Base-by-base conservation (phyloP, 2,329 filamentous ascomycete genomes). In the Hypoxylon sp. region DNA sequence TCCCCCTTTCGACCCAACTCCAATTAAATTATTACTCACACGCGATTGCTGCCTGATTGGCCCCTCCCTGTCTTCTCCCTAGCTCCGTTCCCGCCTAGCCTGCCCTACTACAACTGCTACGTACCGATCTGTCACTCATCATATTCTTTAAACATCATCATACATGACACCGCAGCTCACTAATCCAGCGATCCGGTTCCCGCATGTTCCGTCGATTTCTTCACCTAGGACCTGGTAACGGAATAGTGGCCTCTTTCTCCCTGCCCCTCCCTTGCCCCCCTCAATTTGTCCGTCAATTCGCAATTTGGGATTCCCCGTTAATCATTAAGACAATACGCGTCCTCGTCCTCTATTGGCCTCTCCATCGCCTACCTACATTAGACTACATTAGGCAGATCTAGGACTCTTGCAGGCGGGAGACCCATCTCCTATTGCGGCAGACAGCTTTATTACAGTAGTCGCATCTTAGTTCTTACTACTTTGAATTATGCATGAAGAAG, bases 381-480 rank as follows among this genome's bases (percentile, higher is more conserved):
- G 60, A 50, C 69, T 69, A 66, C 44, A 71, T 71, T 71, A 71
- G 69, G 69, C 69, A 71, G 69, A 71, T 71, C 62, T 71, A 56
- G 56, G 59, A 66, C 69, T 61, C 54, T 51, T 59, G 64, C 64
- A 68, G 61, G 25, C 61, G 48, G 61, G 51, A 70, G 56, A 55
- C 60, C 48, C 35, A 61, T 51, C 37, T 37, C 63, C 58, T 37
- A 61, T 56, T 40, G 31, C 57, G 66, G 61, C 25, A 65, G 46
- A 56, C 60, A 42, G 40, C 56, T 50, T 10, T 30, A 33, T 33
- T 37, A 37, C 33, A 40, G 51, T 57, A 44, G 40, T 55, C 27
- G 35, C n/a, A 63, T 59, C 54, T 59, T 50, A 37, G 46, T 54
- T 56, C 40, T 33, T 54, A 59, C 17, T 46, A 56, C 48, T 20